phyloP scores from a whole-genome alignment of 179 eudicot species.

The Drosera spatulata region DNA sequence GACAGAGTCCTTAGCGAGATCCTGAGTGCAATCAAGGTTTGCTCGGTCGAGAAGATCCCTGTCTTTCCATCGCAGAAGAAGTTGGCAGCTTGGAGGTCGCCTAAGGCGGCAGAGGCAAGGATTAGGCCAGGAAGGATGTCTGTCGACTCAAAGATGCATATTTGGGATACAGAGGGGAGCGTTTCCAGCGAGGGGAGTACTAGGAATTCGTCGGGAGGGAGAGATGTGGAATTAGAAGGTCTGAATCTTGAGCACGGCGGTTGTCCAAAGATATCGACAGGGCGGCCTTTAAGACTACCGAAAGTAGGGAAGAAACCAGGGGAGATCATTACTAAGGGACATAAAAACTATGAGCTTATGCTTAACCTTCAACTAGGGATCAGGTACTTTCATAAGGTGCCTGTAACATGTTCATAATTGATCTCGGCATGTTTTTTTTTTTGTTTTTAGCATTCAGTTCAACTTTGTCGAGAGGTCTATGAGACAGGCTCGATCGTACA shows the following conservation, averaged over 20 bases:
- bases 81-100: slow-evolving; percentile 31
- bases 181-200: slow-evolving; percentile 16
- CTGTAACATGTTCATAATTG: background rate
- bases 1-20: slow-evolving; percentile 36
- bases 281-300: slow-evolving; percentile 27
- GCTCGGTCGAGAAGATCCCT: slow-evolving; percentile 40
- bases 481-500: no score
- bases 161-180: slow-evolving; percentile 13
- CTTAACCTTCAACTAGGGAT: slow-evolving; percentile 92
- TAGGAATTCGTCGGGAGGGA: slow-evolving; percentile 29
- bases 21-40: slow-evolving; percentile 29
- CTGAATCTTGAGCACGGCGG: slow-evolving; percentile 19
- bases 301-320: slow-evolving; percentile 61
- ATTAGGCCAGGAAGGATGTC: slow-evolving; percentile 63
- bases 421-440: no score
- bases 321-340: slow-evolving; percentile 64
- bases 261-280: slow-evolving; percentile 11
- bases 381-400: slow-evolving; percentile 33
- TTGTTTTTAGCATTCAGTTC: no score
- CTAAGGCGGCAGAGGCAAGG: slow-evolving; percentile 36
- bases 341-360: slow-evolving; percentile 91
- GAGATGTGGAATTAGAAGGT: slow-evolving; percentile 30
- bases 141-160: slow-evolving; percentile 35
- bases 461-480: no score
- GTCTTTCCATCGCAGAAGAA: slow-evolving; percentile 70